Evolutionary conservation across 2,329 filamentous ascomycete genomes (phyloP), one percentile per base, ranked within the genome.

Genomic region (Phialocephala subalpina): DNA sequence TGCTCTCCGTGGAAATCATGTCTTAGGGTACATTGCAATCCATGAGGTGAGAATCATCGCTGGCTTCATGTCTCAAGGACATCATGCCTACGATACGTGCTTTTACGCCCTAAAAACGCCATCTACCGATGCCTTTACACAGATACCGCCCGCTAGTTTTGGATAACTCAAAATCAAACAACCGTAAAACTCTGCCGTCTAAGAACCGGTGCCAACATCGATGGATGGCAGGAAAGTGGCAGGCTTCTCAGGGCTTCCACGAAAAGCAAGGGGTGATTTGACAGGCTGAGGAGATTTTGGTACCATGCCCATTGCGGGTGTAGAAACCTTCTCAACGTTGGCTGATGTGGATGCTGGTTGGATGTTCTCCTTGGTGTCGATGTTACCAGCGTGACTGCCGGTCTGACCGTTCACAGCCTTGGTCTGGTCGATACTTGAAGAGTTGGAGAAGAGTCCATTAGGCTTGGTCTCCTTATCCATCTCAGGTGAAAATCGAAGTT

Each of bases 201-300:
- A 55, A 59, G 65, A 60, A 55, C 60, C 62, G 49, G 63, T 65
- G 27, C 68, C 67, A 55, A 75, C 70, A 67, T 73, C 65, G 53
- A 76, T 70, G 35, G 74, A 68, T 45, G 67, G 60, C 3, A 65
- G 56, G 52, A 74, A 70, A 36, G 67, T 40, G 60, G 80, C 78
- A 59, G 79, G 73, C 78, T 89, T 89, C 74, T 89, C 87, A 27
- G 87, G 87, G 73, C 87, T 89, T 70, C 85, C 84, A 73, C 87
- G 84, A 79, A 87, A 86, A 72, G 87, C 86, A 72, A 90, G 77
- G 16, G 74, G 73, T 52, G 74, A 72, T 52, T 52, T 62, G 12
- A 68, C 68, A 42, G 67, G 42, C 29, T 63, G 35, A 47, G 65
- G 66, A 18, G 67, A 66, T 16, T 63, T 47, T 52, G 67, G 62